phyloP scores from a whole-genome alignment of 495 filamentous ascomycete genomes.

The Penicillium simplicissimum region DNA sequence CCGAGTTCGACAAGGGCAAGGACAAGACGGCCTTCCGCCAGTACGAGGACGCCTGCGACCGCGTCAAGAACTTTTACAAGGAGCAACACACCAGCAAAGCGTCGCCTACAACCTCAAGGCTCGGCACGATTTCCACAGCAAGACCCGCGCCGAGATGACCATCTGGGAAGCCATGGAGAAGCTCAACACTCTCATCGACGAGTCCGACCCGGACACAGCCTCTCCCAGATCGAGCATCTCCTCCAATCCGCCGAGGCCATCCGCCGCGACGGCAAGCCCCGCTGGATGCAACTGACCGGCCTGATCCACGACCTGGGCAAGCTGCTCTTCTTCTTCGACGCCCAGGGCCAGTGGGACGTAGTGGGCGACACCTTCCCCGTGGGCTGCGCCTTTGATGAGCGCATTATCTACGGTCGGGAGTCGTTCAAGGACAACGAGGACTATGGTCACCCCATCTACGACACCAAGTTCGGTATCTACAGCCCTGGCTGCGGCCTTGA shows the following conservation, averaged over 20 bases:
- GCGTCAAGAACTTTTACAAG: constrained; percentile 79
- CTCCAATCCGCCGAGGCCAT: constrained; percentile 87
- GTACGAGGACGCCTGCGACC: constrained; percentile 74
- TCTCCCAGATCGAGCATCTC: constrained; percentile 85
- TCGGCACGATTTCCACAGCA: constrained; percentile 67
- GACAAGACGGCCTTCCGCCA: constrained; percentile 82
- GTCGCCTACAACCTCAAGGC: constrained; percentile 80
- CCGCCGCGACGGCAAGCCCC: constrained; percentile 81
- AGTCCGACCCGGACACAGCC: constrained; percentile 85
- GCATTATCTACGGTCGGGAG: constrained; percentile 73
- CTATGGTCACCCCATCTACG: constrained; percentile 62
- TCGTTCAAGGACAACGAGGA: constrained; percentile 76
- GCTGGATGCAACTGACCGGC: constrained; percentile 89
- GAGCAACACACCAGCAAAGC: constrained; percentile 83
- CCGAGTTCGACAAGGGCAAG: constrained; percentile 72
- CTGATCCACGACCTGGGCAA: constrained; percentile 92
- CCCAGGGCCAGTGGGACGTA: constrained; percentile 86
- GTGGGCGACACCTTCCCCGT: constrained; percentile 92
- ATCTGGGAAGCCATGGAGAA: constrained; percentile 91
- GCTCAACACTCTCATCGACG: constrained; percentile 84
- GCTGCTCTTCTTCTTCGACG: constrained; percentile 80
- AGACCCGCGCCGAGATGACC: constrained; percentile 70
- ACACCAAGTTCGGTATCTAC: constrained; percentile 77
- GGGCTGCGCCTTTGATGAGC: constrained; percentile 75
- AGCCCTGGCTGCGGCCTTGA: constrained; percentile 72